Evolutionary conservation across 169 alveolate species (phyloP).

Genomic region (Babesia bigemina): DNA sequence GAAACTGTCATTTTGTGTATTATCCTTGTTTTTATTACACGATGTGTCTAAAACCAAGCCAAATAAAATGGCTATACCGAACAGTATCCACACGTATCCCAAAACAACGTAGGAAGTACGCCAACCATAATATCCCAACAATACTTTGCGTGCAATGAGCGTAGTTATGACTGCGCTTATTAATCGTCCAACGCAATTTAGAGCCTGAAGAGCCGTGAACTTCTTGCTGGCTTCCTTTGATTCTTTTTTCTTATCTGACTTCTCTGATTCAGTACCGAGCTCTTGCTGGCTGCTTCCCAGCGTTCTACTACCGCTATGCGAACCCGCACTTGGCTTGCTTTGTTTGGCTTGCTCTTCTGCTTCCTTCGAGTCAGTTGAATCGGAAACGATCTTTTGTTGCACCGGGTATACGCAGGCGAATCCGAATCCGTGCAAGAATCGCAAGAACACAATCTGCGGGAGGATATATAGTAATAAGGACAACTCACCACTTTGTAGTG

Average conservation of each 20-base stretch:
- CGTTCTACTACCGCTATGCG: no score
- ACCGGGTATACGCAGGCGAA: slow-evolving; percentile 41
- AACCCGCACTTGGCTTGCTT: not conserved
- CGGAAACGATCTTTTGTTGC: not conserved
- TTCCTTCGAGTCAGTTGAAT: not conserved
- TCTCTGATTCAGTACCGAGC: no score
- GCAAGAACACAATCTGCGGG: slow-evolving; percentile 34
- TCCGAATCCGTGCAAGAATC: slow-evolving; percentile 46
- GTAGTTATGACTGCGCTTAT: slow-evolving; percentile 32
- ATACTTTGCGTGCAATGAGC: not conserved
- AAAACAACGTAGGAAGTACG: slow-evolving; percentile 17
- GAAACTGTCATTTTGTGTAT: not conserved
- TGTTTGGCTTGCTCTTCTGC: no score
- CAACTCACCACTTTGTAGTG: no score
- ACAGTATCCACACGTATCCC: slow-evolving; percentile 35
- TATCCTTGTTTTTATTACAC: not conserved
- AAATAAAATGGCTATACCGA: not conserved
- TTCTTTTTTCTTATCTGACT: not conserved
- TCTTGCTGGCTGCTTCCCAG: not conserved
- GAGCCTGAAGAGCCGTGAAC: slow-evolving; percentile 39
- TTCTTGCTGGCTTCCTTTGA: not conserved
- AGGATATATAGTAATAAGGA: slow-evolving; percentile 5
- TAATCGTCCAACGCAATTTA: slow-evolving; percentile 39
- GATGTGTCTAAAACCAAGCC: not conserved
- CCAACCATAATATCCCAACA: slow-evolving; percentile 45